Base-by-base conservation (phyloP, 495 filamentous ascomycete genomes). In the Pseudevernia furfuracea region DNA sequence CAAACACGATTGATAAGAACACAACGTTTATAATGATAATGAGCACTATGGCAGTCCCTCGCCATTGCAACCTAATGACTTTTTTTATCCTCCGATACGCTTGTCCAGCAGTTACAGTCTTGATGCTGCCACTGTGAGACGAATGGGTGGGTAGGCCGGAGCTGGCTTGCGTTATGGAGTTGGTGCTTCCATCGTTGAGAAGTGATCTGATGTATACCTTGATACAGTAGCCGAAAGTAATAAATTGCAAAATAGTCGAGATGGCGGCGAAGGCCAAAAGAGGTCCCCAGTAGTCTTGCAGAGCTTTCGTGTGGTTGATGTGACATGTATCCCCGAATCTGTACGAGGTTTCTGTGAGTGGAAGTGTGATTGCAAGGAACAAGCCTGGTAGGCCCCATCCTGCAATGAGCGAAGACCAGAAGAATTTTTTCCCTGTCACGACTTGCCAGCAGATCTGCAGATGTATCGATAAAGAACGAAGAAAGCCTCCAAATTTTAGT, bases 391-490 rank as follows among this genome's bases (percentile, higher is more conserved):
- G 79, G 12, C 85, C 91, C 87, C 92, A 96, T 65, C 95, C 94
- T 53, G 84, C 76, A 11, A 83, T 77, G 69, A 96, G 85, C 15
- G 95, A 85, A 66, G 81, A 82, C 82, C 89, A 91, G 86, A 97
- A 97, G 75, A 96, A 97, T 66, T 85, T 91, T 25, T 83, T 82
- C 5, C 94, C 95, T 11, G 95, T 87, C 8, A 93, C 85, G 25
- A 95, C 79, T 72, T 97, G 90, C 95, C 95, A 98, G 78, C 91
- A 96, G 55, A 98, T 96, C 76, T 97, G 95, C 17, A 98, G 84
- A 74, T 98, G 94, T 62, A 98, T 87, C 23, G 92, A 96, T 49
- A 97, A 73, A 6, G 94, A 89, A 59, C 94, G 86, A 55, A 97
- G 79, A 75, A 97, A 96, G 74, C 89, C 86, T 85, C 41, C 1